A percentile compares a stretch with the other conserved stretches of the same genome.
These are phyloP conservation scores for Aspergillus heteromorphus DNA, from an alignment of 495 filamentous ascomycete species.

Conservation along the genomic window DNA sequence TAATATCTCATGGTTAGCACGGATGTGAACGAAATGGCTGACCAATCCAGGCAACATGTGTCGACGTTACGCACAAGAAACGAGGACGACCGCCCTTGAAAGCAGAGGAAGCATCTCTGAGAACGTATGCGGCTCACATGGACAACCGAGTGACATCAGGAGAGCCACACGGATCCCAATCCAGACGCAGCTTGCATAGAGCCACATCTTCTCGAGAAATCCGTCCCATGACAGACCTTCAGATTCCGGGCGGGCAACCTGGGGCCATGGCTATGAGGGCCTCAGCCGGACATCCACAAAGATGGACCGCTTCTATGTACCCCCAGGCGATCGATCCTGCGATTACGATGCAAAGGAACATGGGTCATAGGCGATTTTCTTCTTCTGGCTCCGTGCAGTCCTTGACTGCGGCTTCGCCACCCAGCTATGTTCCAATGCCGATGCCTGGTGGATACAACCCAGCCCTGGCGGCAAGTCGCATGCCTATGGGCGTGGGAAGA, in stretches of 20 bases:
- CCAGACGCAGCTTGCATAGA: conserved; percentile 32
- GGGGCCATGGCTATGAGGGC: conserved; percentile 19
- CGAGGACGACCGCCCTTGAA: conserved; percentile 85
- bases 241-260: conserved; percentile 21
- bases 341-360: conserved; percentile 20
- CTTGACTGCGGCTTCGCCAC: conserved; percentile 22
- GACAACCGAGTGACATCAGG: conserved; percentile 23
- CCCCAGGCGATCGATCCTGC: conserved; percentile 31
- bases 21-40: background rate
- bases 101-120: conserved; percentile 59
- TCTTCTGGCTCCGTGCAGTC: conserved; percentile 32
- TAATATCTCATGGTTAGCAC: background rate
- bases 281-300: conserved; percentile 24
- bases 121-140: conserved; percentile 30
- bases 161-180: conserved; percentile 22
- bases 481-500: conserved; percentile 27
- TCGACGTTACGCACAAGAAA: conserved; percentile 96
- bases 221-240: conserved; percentile 41
- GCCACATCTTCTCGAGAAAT: conserved; percentile 41
- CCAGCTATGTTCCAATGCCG: conserved; percentile 25
- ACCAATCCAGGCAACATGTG: conserved; percentile 63
- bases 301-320: conserved; percentile 36
- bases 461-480: conserved; percentile 19
- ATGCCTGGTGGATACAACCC: conserved; percentile 29
- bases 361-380: conserved; percentile 34